These are phyloP conservation scores for Didymellaceae sp. DNA, from an alignment of 2,329 filamentous ascomycete species.

Conservation along the genomic window DNA sequence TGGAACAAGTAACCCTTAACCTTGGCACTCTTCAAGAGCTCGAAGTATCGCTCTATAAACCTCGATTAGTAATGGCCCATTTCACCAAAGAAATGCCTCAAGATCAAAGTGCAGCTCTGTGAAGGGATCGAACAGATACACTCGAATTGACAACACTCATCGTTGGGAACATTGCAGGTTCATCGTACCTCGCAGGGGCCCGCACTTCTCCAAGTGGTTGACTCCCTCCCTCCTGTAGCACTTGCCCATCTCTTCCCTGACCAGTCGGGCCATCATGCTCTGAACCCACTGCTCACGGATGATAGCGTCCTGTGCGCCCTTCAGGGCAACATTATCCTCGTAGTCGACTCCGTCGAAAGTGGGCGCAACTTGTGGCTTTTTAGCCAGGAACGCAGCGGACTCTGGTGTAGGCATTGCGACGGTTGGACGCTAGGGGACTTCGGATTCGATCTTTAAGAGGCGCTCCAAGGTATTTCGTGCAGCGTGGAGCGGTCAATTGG, in stretches of 20 bases:
- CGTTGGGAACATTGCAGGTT: not conserved
- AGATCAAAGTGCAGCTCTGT: not conserved
- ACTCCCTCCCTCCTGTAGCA: constrained; percentile 85
- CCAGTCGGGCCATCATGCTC: constrained; percentile 85
- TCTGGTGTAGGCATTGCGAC: constrained; percentile 79
- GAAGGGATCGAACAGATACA: not conserved
- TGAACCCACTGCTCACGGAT: constrained; percentile 88
- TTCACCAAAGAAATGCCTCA: not conserved
- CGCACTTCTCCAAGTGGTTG: constrained; percentile 89
- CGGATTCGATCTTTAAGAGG: not conserved
- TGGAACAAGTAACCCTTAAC: constrained; percentile 80
- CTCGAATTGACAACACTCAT: not conserved
- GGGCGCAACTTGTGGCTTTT: constrained; percentile 81
- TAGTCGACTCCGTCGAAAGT: constrained; percentile 89
- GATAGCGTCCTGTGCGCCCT: constrained; percentile 81
- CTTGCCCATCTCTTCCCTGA: constrained; percentile 82
- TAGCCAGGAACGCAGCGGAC: constrained; percentile 79
- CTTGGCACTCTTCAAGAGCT: constrained; percentile 77
- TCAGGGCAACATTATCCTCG: constrained; percentile 80
- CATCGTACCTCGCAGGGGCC: constrained; percentile 75
- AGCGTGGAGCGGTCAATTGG: constrained; percentile 22
- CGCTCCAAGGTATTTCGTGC: constrained; percentile 5
- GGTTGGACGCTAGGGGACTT: constrained; percentile 11
- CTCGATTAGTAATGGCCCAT: constrained; percentile 29
- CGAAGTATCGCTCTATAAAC: constrained; percentile 74